Conservation (phyloP, 163 green algal genomes). For the Chloroidium sp. region DNA sequence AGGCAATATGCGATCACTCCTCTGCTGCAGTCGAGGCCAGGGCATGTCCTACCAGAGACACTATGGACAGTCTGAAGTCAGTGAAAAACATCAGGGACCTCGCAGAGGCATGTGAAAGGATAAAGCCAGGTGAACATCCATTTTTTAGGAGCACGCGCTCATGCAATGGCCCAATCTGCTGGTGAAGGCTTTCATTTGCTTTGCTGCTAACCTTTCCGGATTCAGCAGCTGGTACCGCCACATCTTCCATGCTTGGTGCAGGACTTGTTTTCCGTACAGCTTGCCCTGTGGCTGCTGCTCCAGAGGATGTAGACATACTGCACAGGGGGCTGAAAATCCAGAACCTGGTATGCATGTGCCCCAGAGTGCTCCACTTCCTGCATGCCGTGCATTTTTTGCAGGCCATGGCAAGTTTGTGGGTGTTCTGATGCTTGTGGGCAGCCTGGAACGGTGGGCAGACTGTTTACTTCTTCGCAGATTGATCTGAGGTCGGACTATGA, state of each 20-base stretch:
- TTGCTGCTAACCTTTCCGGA: not conserved
- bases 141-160: not conserved
- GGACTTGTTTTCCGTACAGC: constrained; percentile 27
- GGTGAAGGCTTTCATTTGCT: not conserved
- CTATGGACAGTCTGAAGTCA: constrained; percentile 11
- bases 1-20: too few species aligned
- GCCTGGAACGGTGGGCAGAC: not conserved
- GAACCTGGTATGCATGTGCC: constrained; percentile 26
- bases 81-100: constrained; percentile 43
- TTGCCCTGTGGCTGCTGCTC: constrained; percentile 10
- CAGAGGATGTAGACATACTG: constrained; percentile 24
- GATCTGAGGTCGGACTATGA: constrained; percentile 29
- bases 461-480: constrained; percentile 9
- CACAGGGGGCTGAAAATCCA: constrained; percentile 21
- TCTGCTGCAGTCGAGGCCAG: too few species aligned
- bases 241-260: not conserved
- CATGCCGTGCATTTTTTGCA: not conserved
- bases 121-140: constrained; percentile 20
- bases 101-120: constrained; percentile 21
- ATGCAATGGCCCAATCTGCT: not conserved
- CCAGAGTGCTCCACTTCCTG: not conserved
- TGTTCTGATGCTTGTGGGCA: not conserved
- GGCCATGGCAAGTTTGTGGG: not conserved
- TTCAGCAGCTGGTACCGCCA: too few species aligned
- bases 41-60: too few species aligned